Evolutionary conservation across 2,329 filamentous ascomycete species (phyloP).

Genomic region (Grosmannia clavigera): DNA sequence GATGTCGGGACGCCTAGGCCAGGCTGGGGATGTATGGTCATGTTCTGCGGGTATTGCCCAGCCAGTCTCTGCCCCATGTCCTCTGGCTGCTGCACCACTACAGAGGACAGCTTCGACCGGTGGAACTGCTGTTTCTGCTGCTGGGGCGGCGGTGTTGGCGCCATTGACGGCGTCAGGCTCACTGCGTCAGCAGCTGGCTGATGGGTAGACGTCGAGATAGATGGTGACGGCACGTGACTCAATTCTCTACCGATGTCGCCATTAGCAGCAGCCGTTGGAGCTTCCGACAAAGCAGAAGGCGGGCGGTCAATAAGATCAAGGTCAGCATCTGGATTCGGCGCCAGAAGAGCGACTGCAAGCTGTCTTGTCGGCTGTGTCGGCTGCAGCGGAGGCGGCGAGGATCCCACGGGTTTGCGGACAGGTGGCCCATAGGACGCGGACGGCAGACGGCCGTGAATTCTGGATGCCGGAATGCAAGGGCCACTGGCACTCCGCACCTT

Average conservation of each 20-base stretch:
- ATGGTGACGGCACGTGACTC: neutral
- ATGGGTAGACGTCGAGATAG: conserved; percentile 1
- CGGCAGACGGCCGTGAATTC: conserved; percentile 5
- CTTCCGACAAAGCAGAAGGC: neutral
- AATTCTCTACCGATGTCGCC: neutral
- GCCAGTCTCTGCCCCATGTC: neutral
- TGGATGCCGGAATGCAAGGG: neutral
- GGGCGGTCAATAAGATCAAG: neutral
- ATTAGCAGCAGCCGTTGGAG: neutral
- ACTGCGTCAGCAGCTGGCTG: neutral
- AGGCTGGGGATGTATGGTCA: neutral
- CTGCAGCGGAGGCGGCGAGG: neutral
- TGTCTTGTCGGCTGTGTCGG: neutral
- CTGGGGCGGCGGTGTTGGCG: conserved; percentile 2
- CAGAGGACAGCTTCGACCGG: neutral
- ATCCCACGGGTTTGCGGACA: conserved; percentile 5
- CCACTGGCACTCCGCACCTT: neutral
- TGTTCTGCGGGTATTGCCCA: neutral
- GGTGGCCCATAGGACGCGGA: neutral
- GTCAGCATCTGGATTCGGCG: neutral
- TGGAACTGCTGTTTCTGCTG: neutral
- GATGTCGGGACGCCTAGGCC: neutral
- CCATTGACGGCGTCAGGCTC: conserved; percentile 1
- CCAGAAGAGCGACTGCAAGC: neutral
- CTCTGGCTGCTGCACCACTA: neutral